These are phyloP conservation scores for Phialophora expanda DNA, from an alignment of 2,329 filamentous ascomycete genomes.

Conservation along the genomic window DNA sequence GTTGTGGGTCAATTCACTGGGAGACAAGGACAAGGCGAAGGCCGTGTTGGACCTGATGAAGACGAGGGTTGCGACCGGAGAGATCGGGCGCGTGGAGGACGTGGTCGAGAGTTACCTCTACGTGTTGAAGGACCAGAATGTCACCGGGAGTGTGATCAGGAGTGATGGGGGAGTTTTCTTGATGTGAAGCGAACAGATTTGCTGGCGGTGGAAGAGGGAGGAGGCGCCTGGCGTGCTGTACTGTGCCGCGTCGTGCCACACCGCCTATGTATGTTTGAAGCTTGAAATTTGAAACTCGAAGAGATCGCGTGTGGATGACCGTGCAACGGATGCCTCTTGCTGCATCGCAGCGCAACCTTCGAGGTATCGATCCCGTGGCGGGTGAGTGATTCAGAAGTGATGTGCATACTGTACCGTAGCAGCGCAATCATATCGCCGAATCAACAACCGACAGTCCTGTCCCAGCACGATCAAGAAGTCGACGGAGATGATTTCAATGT, in stretches of 20 bases:
- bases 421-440: no score
- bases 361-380: no score
- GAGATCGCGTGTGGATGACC: no score
- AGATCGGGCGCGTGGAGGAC: slow-evolving; percentile 46
- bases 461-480: no score
- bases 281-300: no score
- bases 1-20: slow-evolving; percentile 44
- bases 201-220: not conserved
- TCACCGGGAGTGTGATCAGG: slow-evolving; percentile 45
- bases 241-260: not conserved
- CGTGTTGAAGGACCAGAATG: slow-evolving; percentile 52
- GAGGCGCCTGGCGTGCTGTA: not conserved
- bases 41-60: slow-evolving; percentile 39
- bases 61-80: slow-evolving; percentile 41
- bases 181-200: slow-evolving; percentile 14
- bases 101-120: slow-evolving; percentile 54
- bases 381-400: no score
- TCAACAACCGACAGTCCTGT: no score
- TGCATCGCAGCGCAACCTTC: not conserved
- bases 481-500: no score
- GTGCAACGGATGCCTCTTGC: not conserved
- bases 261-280: no score
- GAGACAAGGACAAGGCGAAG: slow-evolving; percentile 35
- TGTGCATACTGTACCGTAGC: no score
- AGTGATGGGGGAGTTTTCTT: slow-evolving; percentile 47